These are phyloP conservation scores for Ceratocystis ficicola DNA, from an alignment of 2,329 filamentous ascomycete species.

Conservation along the genomic window DNA sequence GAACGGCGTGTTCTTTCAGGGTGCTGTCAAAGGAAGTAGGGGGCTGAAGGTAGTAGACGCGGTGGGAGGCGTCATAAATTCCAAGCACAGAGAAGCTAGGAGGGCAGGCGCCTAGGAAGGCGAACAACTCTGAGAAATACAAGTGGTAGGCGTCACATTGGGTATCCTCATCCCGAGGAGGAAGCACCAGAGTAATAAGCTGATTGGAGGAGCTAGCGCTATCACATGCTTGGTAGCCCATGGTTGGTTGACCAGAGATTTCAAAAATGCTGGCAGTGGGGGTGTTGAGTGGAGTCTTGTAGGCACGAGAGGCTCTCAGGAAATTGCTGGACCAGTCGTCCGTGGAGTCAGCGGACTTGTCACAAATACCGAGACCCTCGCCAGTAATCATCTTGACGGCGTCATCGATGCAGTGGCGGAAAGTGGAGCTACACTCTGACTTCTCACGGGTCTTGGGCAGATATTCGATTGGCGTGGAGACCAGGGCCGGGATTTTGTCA, in stretches of 20 bases:
- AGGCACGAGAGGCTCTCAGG: neutral
- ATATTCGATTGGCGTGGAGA: constrained; percentile 15
- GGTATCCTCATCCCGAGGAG: constrained; percentile 12
- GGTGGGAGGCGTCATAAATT: constrained; percentile 21
- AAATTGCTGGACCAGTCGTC: neutral
- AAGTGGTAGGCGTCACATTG: constrained; percentile 21
- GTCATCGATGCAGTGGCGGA: constrained; percentile 21
- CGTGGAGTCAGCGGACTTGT: constrained; percentile 1
- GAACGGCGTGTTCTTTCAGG: constrained; percentile 7
- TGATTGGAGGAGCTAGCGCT: neutral
- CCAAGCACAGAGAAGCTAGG: constrained; percentile 19
- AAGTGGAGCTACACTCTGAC: constrained; percentile 21
- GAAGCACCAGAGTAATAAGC: constrained; percentile 20
- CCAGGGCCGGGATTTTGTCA: constrained; percentile 3
- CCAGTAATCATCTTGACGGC: constrained; percentile 22
- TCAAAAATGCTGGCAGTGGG: constrained; percentile 19
- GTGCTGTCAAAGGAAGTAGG: constrained; percentile 19
- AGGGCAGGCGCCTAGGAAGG: constrained; percentile 18
- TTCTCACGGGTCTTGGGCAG: constrained; percentile 19
- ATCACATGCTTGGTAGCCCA: neutral
- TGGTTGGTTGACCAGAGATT: neutral
- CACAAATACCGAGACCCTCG: constrained; percentile 13
- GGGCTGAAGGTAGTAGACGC: constrained; percentile 21
- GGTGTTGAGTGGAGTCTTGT: constrained; percentile 15
- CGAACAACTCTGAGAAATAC: constrained; percentile 19